Base-by-base conservation (phyloP, 768 basidiomycete genomes). In the Calocera viscosa region DNA sequence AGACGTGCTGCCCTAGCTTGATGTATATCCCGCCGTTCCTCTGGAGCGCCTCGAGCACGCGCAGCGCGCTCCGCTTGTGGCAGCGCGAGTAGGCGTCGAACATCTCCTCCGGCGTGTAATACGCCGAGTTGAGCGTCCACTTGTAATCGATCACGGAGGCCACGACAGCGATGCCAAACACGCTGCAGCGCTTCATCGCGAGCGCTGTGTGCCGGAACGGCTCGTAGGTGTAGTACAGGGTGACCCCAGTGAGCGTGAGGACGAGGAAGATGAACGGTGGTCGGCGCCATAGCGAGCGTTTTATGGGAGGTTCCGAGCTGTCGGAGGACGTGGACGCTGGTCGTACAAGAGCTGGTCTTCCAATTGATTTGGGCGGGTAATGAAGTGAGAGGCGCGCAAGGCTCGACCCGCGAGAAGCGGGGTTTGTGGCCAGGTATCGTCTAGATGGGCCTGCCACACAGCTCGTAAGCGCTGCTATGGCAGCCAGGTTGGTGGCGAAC, bases 21-120 rank as follows among this genome's bases (percentile, higher is more conserved):
- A 94, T 90, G 74, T 90, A 92, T 26, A 93, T 83, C 71, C 91
- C 89, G 80, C 94, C 93, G 72, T 97, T 96, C 5, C 86, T 87
- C 65, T 94, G 80, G 49, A 98, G 79, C n/a, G 92, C 91, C 69
- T 82, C 82, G 69, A 94, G 78, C 41, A 96, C 84, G 67, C 92
- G 81, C 66, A 79, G 74, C 7, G 93, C 93, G 73, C 91, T 94
- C 53, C 93, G 83, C 64, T 77, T 82, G 78, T 99, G 95, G 75
- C 93, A 95, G 34, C 84, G 78, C 16, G 90, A 90, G 70, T 84
- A 81, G 1, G 88, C 87, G 1, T 80, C 74, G 17, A 77, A 71
- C 68, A 77, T 78, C 64, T 83, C 82, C 16, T 82, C 80, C 39
- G 83, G 78, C 0, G 84, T 82, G 1, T 72, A 71, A 72, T 86